These are phyloP conservation scores for Xylaria acuta DNA, from an alignment of 495 filamentous ascomycete species.

Conservation along the genomic window DNA sequence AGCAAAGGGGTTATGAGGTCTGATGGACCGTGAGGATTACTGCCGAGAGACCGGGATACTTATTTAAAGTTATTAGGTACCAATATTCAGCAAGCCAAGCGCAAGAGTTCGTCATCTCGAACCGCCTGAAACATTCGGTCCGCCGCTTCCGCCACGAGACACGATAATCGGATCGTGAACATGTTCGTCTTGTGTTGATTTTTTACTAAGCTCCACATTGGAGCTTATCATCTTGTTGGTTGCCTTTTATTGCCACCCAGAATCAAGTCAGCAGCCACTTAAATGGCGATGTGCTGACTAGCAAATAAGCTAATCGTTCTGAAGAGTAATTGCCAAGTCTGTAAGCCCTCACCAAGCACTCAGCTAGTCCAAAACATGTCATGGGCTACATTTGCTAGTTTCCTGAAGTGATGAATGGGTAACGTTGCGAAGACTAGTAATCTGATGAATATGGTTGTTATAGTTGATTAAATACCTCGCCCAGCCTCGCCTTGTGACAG, in stretches of 20 bases:
- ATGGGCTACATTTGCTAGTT: background rate
- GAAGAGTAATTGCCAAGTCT: conserved; percentile 22
- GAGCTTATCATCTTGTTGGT: background rate
- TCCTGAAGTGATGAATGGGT: background rate
- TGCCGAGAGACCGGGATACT: background rate
- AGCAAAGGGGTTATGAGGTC: no score
- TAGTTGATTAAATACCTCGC: background rate
- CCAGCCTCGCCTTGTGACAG: background rate
- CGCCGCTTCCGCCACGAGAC: background rate
- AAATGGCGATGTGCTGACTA: conserved; percentile 20
- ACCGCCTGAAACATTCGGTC: background rate
- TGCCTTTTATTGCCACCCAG: background rate
- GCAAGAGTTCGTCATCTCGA: background rate
- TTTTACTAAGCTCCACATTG: conserved; percentile 4
- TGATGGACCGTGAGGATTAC: background rate
- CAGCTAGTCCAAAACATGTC: background rate
- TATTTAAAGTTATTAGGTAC: conserved; percentile 12
- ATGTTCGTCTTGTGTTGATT: background rate
- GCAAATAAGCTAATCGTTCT: conserved; percentile 2
- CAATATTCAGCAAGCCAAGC: background rate
- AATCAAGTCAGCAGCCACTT: conserved; percentile 15
- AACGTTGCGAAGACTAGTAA: background rate
- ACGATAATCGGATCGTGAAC: conserved; percentile 3
- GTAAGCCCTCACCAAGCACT: conserved; percentile 1
- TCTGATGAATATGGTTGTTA: background rate